These are phyloP conservation scores for Catenaria anguillulae DNA, from an alignment of 371 early-diverging fungal genomes.

Conservation along the genomic window DNA sequence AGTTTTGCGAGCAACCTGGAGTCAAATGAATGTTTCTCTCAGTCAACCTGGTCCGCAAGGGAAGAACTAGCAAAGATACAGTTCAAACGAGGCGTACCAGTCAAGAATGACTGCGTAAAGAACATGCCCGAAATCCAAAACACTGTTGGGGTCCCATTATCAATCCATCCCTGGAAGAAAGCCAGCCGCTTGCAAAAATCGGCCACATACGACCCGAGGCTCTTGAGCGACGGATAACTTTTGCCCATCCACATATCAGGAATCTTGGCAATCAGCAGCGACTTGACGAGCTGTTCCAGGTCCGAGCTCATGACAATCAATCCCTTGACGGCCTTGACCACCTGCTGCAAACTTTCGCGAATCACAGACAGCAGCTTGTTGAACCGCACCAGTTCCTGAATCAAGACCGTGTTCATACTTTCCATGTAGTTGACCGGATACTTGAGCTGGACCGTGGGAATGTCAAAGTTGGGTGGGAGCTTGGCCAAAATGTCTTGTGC, in stretches of 20 bases:
- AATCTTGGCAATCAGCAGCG: conserved; percentile 30
- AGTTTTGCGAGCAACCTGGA: conserved; percentile 30
- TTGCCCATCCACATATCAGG: conserved; percentile 43
- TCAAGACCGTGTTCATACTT: conserved; percentile 41
- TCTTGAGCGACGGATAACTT: conserved; percentile 36
- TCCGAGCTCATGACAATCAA: conserved; percentile 44
- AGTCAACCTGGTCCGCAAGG: too few species aligned
- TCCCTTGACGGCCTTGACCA: conserved; percentile 39
- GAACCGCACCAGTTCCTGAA: conserved; percentile 35
- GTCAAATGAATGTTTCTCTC: too few species aligned
- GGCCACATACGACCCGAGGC: conserved; percentile 28
- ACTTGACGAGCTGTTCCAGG: conserved; percentile 30
- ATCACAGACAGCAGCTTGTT: conserved; percentile 31
- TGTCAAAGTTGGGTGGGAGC: conserved; percentile 29
- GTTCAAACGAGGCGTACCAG: too few species aligned
- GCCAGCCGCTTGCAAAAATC: conserved; percentile 32
- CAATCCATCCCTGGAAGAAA: conserved; percentile 38
- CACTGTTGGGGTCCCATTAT: conserved; percentile 26
- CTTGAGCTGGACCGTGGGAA: conserved; percentile 19
- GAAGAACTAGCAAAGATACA: too few species aligned
- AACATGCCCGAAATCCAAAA: conserved; percentile 47
- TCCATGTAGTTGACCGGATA: conserved; percentile 40
- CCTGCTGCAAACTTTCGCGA: conserved; percentile 29
- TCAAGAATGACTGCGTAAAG: conserved; percentile 43
- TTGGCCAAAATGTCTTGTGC: conserved; percentile 26